Base-by-base conservation (phyloP, 352 stramenopile species). In the Globisporangium carolinianum region DNA sequence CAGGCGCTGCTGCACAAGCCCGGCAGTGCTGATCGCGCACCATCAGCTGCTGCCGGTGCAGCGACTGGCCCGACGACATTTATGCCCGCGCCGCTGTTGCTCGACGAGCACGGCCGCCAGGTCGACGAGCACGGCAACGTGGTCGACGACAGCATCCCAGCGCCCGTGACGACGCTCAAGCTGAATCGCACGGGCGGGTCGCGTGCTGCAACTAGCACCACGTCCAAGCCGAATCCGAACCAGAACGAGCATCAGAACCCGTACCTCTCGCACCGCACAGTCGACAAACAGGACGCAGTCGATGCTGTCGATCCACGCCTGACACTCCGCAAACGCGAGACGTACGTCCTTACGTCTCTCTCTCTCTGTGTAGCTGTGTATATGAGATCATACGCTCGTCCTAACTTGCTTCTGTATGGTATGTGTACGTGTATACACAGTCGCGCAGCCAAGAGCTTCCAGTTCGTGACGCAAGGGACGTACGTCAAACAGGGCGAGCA, bases 401-500 rank as follows among this genome's bases (percentile, higher is more conserved):
- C 39, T 43, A 7, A 35, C 10, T 17, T 48, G 6, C 14, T 42
- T 42, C 18, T 71, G 47, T 43, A 53, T 48, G 35, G 4, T 62
- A 53, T 59, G 49, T 53, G 41, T 67, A 5, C 53, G 32, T 18
- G 38, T 48, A 18, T 65, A 15, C 61, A 14, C 58, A 94, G 83
- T 17, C 84, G 84, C 15, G 82, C 75, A 0, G 73, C 76, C 37
- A 94, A 94, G 61, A 91, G 76, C 7, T 91, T 94, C 55, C 79
- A 75, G 47, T 94, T 94, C 60, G 81, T 92, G 48, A 73, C 84
- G 10, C 76, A 94, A 62, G 84, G 84, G 15, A 91, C 82, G n/a
- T 94, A 89, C 46, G 69, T 91, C 35, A 94, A 92, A 66, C 84
- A 92, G 49, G 84, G 68, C 24, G 84, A 92, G 54, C 76, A 92